A percentile compares a stretch with the other conserved stretches of the same genome.
Conservation (phyloP, 805 yeast genomes). For the Allodekkera sacchari region DNA sequence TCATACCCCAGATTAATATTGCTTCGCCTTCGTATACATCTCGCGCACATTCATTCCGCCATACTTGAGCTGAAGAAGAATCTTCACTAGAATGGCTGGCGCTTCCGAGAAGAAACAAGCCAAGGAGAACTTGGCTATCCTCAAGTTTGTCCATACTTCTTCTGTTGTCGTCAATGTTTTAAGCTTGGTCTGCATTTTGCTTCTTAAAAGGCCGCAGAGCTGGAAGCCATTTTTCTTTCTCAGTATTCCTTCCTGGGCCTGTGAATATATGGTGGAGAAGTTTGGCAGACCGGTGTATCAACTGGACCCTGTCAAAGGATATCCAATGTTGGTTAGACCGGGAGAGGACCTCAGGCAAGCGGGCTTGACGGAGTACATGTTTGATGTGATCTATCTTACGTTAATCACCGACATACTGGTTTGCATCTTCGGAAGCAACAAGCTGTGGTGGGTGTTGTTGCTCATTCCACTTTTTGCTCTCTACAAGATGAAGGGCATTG, state of each 20-base stretch:
- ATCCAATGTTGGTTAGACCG: slow-evolving; percentile 32
- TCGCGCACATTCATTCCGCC: too few species aligned
- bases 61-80: not conserved
- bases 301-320: slow-evolving; percentile 28
- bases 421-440: slow-evolving; percentile 44
- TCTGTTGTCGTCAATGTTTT: slow-evolving; percentile 32
- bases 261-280: slow-evolving; percentile 47
- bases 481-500: slow-evolving; percentile 36
- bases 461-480: slow-evolving; percentile 44
- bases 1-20: too few species aligned
- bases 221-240: slow-evolving; percentile 33
- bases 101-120: slow-evolving; percentile 31
- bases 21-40: too few species aligned
- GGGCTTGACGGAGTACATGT: slow-evolving; percentile 67
- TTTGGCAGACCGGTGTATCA: slow-evolving; percentile 51
- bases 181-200: slow-evolving; percentile 28
- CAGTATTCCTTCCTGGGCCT: slow-evolving; percentile 32
- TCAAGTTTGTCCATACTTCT: slow-evolving; percentile 25
- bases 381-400: slow-evolving; percentile 62
- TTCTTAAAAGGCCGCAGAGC: slow-evolving; percentile 36
- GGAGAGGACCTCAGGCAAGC: slow-evolving; percentile 55
- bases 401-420: slow-evolving; percentile 48
- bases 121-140: slow-evolving; percentile 18
- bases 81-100: slow-evolving; percentile 24
- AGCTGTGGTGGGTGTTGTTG: slow-evolving; percentile 50